Percentiles rank a stretch among this genome's conserved stretches.
These are phyloP conservation scores for Citrus reticulata DNA, from an alignment of 345 rosid species.

Conservation along the genomic window DNA sequence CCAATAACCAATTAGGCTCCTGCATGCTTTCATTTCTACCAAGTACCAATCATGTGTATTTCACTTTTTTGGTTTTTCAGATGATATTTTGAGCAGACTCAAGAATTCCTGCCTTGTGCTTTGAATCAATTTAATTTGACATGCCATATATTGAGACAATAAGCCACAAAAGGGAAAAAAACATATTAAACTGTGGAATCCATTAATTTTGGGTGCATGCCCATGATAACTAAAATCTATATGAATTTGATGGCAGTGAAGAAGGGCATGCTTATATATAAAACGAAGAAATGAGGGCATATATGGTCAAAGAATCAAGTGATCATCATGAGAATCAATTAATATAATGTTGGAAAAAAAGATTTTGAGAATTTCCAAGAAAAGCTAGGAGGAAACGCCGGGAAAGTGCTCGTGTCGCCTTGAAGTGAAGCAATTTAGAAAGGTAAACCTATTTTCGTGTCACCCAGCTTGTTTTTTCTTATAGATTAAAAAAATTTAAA, in stretches of 20 bases:
- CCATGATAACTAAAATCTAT: not conserved
- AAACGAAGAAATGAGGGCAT: slow-evolving; percentile 19
- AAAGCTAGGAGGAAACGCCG: slow-evolving; percentile 85
- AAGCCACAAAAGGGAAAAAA: not conserved
- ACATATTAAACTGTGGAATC: not conserved
- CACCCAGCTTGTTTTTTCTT: slow-evolving; percentile 22
- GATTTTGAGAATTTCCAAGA: slow-evolving; percentile 46
- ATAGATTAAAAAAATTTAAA: not conserved
- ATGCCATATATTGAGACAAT: not conserved
- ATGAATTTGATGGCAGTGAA: not conserved
- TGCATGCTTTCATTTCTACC: not conserved
- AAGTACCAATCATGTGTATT: not conserved
- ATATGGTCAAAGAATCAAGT: slow-evolving; percentile 20
- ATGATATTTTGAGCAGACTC: not conserved
- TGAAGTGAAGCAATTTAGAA: slow-evolving; percentile 37
- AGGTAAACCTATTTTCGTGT: slow-evolving; percentile 23
- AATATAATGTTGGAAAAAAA: too few species aligned
- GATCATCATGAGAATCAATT: slow-evolving; percentile 47
- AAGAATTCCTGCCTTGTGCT: slow-evolving; percentile 10
- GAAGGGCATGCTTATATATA: slow-evolving; percentile 19
- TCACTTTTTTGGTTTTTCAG: not conserved
- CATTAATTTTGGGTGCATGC: not conserved
- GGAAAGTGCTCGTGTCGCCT: slow-evolving; percentile 98
- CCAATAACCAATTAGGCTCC: not conserved
- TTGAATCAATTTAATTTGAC: slow-evolving; percentile 3